Evolutionary conservation across 805 yeast genomes (phyloP).

Genomic region (Teunomyces stri): DNA sequence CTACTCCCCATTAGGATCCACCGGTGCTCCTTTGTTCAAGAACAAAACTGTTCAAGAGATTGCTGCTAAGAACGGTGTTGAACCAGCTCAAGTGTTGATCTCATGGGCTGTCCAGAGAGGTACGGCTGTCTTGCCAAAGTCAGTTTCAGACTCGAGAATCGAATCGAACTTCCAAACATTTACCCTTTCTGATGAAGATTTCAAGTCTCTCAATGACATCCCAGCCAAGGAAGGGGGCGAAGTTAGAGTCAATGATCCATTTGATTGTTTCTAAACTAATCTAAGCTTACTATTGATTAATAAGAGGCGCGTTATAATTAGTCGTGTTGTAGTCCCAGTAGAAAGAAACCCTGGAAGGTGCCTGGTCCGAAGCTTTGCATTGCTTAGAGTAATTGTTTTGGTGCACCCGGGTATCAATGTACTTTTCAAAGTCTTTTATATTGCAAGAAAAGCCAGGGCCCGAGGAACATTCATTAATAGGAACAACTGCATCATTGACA

Average conservation of each 20-base stretch:
- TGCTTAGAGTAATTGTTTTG: slow-evolving; percentile 22
- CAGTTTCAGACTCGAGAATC: slow-evolving; percentile 30
- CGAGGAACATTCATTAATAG: slow-evolving; percentile 28
- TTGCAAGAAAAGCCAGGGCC: slow-evolving; percentile 46
- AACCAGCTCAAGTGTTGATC: slow-evolving; percentile 34
- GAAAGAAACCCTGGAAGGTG: slow-evolving; percentile 31
- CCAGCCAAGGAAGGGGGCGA: slow-evolving; percentile 3
- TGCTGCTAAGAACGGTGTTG: slow-evolving; percentile 30
- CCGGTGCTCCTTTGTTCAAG: slow-evolving; percentile 34
- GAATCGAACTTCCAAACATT: slow-evolving; percentile 34
- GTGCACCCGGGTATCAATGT: slow-evolving; percentile 26
- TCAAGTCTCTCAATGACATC: slow-evolving; percentile 14
- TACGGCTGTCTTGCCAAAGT: slow-evolving; percentile 39
- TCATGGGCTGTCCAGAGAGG: slow-evolving; percentile 41
- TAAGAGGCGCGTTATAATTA: slow-evolving; percentile 21
- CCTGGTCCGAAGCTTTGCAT: slow-evolving; percentile 22
- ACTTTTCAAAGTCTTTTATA: slow-evolving; percentile 31
- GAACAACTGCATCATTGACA: slow-evolving; percentile 40
- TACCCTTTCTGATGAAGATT: slow-evolving; percentile 34
- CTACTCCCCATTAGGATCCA: slow-evolving; percentile 36
- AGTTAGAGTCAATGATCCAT: neutral
- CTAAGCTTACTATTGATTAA: neutral
- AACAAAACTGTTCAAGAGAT: slow-evolving; percentile 25
- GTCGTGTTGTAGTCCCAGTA: slow-evolving; percentile 38
- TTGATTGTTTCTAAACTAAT: neutral